phyloP scores from a whole-genome alignment of 352 stramenopile genomes.

The Pythium scleroteichum region DNA sequence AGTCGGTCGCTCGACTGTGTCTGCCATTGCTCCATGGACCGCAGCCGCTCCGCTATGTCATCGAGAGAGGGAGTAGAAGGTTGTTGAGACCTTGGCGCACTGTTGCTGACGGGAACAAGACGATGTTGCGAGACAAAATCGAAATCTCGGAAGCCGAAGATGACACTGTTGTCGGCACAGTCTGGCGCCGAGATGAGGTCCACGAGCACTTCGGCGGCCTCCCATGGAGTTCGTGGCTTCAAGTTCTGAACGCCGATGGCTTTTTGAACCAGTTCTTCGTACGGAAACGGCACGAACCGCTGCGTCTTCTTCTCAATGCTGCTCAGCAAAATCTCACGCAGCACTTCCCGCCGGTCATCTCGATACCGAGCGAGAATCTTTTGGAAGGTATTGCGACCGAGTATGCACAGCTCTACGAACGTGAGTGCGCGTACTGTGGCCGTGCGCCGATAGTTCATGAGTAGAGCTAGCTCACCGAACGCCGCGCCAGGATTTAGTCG shows the following conservation, averaged over 20 bases:
- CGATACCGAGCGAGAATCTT: constrained; percentile 26
- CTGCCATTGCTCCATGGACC: constrained; percentile 18
- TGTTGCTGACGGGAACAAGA: not conserved
- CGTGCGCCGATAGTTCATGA: constrained; percentile 38
- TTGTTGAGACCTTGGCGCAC: not conserved
- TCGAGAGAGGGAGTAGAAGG: not conserved
- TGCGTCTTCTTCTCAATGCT: constrained; percentile 22
- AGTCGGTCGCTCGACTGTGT: constrained; percentile 8
- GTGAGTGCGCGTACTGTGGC: constrained; percentile 28
- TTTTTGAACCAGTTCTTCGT: constrained; percentile 12
- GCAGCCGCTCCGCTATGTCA: constrained; percentile 7
- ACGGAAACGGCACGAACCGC: constrained; percentile 25
- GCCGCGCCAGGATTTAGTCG: constrained; percentile 27
- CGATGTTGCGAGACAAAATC: constrained; percentile 17
- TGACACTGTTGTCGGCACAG: constrained; percentile 15
- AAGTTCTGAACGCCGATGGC: not conserved
- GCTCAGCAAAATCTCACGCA: constrained; percentile 23
- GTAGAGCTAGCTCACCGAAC: constrained; percentile 41
- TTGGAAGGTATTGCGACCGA: constrained; percentile 20
- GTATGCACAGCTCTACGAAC: constrained; percentile 31
- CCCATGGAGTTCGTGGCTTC: constrained; percentile 13
- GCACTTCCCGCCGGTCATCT: constrained; percentile 24
- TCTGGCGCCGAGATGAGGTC: constrained; percentile 19
- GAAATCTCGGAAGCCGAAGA: constrained; percentile 26
- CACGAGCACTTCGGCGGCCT: constrained; percentile 19